Evolutionary conservation across 1,284 basidiomycete genomes (phyloP).

Genomic region (Fomitopsis schrenkii): DNA sequence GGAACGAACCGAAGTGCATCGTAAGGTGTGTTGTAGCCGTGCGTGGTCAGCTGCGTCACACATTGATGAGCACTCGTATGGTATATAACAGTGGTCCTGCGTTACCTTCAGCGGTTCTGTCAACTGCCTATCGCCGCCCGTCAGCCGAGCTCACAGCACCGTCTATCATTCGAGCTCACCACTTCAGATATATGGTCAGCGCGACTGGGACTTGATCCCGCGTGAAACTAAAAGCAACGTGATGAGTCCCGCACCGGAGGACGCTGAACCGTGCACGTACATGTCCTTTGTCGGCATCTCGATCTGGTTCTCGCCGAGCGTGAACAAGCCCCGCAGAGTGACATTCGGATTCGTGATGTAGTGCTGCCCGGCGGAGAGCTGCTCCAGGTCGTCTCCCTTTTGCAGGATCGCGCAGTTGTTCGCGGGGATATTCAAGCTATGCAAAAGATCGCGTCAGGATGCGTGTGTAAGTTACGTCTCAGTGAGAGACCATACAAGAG

Average conservation of each 20-base stretch:
- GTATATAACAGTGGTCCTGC: too few relatives aligned
- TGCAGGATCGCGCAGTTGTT: conserved; percentile 82
- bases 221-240: conserved; percentile 54
- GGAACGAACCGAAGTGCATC: conserved; percentile 53
- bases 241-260: background rate
- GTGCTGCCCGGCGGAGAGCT: conserved; percentile 74
- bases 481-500: conserved; percentile 56
- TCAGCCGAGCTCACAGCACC: background rate
- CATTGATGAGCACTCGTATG: background rate
- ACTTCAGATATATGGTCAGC: conserved; percentile 78
- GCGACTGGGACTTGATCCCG: conserved; percentile 81
- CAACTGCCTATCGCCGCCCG: conserved; percentile 44
- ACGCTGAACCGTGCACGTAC: conserved; percentile 34
- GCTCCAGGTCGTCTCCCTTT: conserved; percentile 72
- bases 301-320: conserved; percentile 74
- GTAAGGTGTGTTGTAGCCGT: conserved; percentile 78
- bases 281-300: conserved; percentile 85
- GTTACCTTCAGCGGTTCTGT: conserved; percentile 65
- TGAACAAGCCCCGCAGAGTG: conserved; percentile 72
- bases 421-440: conserved; percentile 74
- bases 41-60: conserved; percentile 50
- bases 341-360: conserved; percentile 79
- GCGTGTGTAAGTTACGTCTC: background rate
- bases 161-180: conserved; percentile 30
- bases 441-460: background rate